phyloP scores from a whole-genome alignment of 257 asterid genomes.

The Osmanthus fragrans region DNA sequence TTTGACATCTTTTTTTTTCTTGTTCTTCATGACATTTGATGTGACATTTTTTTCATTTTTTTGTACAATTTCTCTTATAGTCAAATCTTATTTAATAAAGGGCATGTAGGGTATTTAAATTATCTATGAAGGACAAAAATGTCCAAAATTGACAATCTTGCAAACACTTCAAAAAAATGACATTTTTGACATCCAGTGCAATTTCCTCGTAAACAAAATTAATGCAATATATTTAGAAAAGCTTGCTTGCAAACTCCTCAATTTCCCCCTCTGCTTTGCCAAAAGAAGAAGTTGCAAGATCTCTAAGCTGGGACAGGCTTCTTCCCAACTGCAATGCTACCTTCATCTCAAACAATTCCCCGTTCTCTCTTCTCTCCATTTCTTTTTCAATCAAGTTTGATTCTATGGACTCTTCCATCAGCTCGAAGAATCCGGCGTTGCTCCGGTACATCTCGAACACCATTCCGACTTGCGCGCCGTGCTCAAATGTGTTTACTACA shows the following conservation, averaged over 20 bases:
- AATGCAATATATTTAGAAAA: background rate
- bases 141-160: too few relatives aligned
- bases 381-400: constrained; percentile 29
- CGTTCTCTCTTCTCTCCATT: constrained; percentile 35
- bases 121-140: too few relatives aligned
- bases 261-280: background rate
- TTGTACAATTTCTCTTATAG: too few relatives aligned
- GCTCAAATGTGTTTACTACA: constrained; percentile 39
- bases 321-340: constrained; percentile 50
- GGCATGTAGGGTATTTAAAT: too few relatives aligned
- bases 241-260: constrained; percentile 45
- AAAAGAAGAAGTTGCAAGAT: constrained; percentile 25
- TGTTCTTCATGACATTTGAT: too few relatives aligned
- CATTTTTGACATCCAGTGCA: too few relatives aligned
- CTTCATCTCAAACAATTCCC: constrained; percentile 46
- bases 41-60: too few relatives aligned
- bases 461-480: constrained; percentile 55
- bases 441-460: constrained; percentile 49
- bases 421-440: constrained; percentile 46
- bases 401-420: constrained; percentile 41
- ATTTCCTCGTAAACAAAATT: too few relatives aligned
- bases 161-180: too few relatives aligned
- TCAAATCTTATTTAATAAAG: too few relatives aligned
- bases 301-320: constrained; percentile 40
- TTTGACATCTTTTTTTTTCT: too few relatives aligned